Evolutionary conservation across 345 rosid genomes (phyloP).

Genomic region (Arabis alpina): DNA sequence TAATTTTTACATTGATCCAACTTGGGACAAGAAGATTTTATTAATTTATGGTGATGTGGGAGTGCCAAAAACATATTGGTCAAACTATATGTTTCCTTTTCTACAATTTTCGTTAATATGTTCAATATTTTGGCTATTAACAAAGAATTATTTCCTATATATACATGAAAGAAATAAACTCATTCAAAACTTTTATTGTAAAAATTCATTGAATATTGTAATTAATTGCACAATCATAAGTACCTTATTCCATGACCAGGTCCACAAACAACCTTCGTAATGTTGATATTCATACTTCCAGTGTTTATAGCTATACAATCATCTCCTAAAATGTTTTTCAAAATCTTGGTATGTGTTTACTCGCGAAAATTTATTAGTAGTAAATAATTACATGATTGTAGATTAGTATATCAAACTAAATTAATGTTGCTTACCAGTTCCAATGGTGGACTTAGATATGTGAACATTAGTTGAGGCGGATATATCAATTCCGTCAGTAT

Average conservation of each 20-base stretch:
- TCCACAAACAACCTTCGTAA: constrained; percentile 36
- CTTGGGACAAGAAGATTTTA: no score
- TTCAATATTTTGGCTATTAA: background rate
- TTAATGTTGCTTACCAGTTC: constrained; percentile 46
- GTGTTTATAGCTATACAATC: constrained; percentile 57
- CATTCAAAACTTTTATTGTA: background rate
- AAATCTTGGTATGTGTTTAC: background rate
- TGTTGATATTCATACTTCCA: constrained; percentile 34
- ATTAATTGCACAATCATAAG: background rate
- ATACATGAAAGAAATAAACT: background rate
- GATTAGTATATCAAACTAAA: background rate
- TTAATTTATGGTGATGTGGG: no score
- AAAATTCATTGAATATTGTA: background rate
- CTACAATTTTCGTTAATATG: no score
- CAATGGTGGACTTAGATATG: constrained; percentile 37
- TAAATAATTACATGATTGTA: background rate
- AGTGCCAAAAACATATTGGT: no score
- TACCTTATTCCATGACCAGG: constrained; percentile 55
- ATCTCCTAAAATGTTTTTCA: constrained; percentile 43
- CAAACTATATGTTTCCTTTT: no score
- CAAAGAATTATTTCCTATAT: background rate
- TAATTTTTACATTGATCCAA: no score
- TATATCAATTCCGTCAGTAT: constrained; percentile 67
- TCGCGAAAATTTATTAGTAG: no score
- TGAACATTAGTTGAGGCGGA: constrained; percentile 38